Percentiles rank a stretch among this genome's conserved stretches.
These are phyloP conservation scores for Sporobolomyces pararoseus DNA, from an alignment of 768 basidiomycete species.

Conservation along the genomic window DNA sequence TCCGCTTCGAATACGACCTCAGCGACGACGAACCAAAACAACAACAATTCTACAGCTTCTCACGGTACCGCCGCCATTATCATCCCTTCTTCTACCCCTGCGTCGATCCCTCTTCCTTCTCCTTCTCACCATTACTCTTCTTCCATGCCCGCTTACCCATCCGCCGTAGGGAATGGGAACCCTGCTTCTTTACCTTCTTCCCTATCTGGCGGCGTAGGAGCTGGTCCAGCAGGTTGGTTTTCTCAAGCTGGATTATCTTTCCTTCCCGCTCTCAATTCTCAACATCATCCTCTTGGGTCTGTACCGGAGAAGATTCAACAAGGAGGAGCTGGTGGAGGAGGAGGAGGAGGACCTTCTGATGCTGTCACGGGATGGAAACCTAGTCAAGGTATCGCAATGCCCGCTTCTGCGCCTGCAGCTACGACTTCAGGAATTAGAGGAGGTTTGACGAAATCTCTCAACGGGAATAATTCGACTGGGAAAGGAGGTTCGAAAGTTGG, in stretches of 20 bases:
- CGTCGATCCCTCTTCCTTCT: constrained; percentile 51
- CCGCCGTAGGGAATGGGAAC: constrained; percentile 18
- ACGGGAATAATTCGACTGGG: too few relatives aligned
- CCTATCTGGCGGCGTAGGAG: too few relatives aligned
- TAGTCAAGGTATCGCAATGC: constrained; percentile 2
- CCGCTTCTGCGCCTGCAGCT: constrained; percentile 16
- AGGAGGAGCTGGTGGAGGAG: too few relatives aligned
- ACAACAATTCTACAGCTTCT: not conserved
- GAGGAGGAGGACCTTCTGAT: not conserved
- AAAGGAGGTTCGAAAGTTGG: too few relatives aligned
- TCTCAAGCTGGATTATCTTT: constrained; percentile 33
- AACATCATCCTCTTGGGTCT: not conserved
- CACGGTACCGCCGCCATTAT: constrained; percentile 58
- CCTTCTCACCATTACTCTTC: constrained; percentile 45
- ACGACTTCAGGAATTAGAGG: not conserved
- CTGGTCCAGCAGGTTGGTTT: constrained; percentile 47
- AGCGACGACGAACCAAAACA: too few relatives aligned
- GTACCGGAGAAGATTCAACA: not conserved
- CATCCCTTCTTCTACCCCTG: constrained; percentile 59
- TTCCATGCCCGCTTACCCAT: constrained; percentile 27
- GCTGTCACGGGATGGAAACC: constrained; percentile 25
- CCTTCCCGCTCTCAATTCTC: not conserved
- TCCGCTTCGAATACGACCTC: too few relatives aligned
- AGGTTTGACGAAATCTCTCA: not conserved
- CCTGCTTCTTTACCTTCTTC: constrained; percentile 48